Conservation (phyloP, 805 yeast genomes). For the Schwanniomyces occidentalis region DNA sequence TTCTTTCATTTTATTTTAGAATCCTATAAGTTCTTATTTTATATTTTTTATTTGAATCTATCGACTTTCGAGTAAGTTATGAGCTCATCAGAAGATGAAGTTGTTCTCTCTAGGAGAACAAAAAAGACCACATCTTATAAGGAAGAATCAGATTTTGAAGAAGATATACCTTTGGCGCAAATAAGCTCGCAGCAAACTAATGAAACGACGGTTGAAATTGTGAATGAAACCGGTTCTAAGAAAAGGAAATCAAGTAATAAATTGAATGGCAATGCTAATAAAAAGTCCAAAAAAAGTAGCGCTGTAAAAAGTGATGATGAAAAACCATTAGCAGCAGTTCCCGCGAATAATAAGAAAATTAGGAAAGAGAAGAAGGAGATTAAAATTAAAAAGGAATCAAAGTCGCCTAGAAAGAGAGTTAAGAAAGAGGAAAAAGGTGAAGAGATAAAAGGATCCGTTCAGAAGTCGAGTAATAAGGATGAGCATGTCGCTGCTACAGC, state of each 20-base stretch:
- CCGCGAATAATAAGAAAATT: slow-evolving; percentile 3
- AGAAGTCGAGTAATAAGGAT: slow-evolving; percentile 10
- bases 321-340: slow-evolving; percentile 3
- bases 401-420: slow-evolving; percentile 3
- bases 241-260: not conserved
- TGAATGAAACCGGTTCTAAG: slow-evolving; percentile 5
- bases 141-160: slow-evolving; percentile 11
- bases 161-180: slow-evolving; percentile 11
- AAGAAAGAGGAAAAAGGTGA: slow-evolving; percentile 5
- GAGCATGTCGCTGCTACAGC: slow-evolving; percentile 5
- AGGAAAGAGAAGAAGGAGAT: slow-evolving; percentile 4
- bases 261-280: slow-evolving; percentile 2
- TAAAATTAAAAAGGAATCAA: slow-evolving; percentile 7
- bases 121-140: slow-evolving; percentile 10
- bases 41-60: too few species aligned
- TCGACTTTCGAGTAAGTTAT: too few species aligned
- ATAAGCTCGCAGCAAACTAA: slow-evolving; percentile 2
- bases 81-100: slow-evolving; percentile 25
- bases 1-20: too few species aligned
- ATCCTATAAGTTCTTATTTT: too few species aligned
- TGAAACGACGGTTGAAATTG: not conserved
- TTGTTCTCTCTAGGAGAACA: slow-evolving; percentile 17
- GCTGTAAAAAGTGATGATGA: slow-evolving; percentile 1
- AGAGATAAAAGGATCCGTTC: not conserved
- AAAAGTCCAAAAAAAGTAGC: slow-evolving; percentile 3